Evolutionary conservation across 1,284 basidiomycete species (phyloP).

Genomic region (Exobasidium cylindrosporum): DNA sequence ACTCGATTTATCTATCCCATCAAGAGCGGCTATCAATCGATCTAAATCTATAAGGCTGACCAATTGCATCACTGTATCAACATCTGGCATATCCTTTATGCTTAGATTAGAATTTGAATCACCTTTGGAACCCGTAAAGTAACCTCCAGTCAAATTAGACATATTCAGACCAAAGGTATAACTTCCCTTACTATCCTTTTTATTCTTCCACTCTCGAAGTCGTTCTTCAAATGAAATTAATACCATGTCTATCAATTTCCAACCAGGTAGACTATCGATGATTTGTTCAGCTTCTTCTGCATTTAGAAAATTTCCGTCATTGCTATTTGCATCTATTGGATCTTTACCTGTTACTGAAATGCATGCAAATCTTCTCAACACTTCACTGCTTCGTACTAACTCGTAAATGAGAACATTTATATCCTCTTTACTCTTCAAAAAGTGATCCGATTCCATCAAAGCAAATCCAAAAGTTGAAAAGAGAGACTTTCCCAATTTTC

Average conservation of each 20-base stretch:
- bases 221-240: conserved; percentile 2
- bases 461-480: conserved; percentile 9
- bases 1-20: too few relatives aligned
- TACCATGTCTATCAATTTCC: conserved; percentile 1
- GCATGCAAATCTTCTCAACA: conserved; percentile 6
- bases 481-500: conserved; percentile 5
- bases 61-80: conserved; percentile 6
- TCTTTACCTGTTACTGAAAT: not conserved
- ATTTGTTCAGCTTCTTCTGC: not conserved
- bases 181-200: not conserved
- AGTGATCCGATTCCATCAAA: conserved; percentile 7
- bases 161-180: not conserved
- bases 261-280: not conserved
- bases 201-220: not conserved
- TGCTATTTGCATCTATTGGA: not conserved
- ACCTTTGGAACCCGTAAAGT: not conserved
- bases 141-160: not conserved
- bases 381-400: not conserved
- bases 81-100: conserved; percentile 1
- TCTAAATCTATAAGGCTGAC: not conserved
- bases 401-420: conserved; percentile 8
- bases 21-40: not conserved
- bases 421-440: not conserved
- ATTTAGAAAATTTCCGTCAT: not conserved
- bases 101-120: not conserved